A percentile compares a stretch with the other conserved stretches of the same genome.
These are phyloP conservation scores for Microstegium vimineum DNA, from an alignment of 176 grass and related monocot genomes.

Conservation along the genomic window DNA sequence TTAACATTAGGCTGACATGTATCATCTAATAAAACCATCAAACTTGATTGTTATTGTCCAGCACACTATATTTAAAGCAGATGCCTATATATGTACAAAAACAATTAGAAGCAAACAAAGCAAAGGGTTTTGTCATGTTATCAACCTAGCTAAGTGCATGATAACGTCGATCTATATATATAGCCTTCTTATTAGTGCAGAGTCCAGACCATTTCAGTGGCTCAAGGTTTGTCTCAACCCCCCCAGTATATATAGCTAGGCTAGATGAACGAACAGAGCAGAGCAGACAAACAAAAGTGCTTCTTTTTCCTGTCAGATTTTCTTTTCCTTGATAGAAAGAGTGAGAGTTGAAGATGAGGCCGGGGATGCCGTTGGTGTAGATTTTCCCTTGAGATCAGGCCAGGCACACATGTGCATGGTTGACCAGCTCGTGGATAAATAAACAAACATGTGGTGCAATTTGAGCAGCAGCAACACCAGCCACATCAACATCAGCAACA, in stretches of 20 bases:
- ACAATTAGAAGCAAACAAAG: background rate
- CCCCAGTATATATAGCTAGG: no score
- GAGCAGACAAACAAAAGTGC: background rate
- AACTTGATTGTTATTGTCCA: background rate
- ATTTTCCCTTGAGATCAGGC: background rate
- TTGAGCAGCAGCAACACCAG: background rate
- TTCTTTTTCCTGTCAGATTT: background rate
- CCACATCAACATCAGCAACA: background rate
- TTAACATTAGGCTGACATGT: background rate
- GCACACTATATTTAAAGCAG: background rate
- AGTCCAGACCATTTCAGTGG: background rate
- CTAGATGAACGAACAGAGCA: background rate
- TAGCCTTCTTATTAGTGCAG: background rate
- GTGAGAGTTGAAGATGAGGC: background rate
- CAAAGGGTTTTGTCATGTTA: background rate
- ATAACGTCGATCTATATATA: background rate
- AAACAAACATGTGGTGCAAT: background rate
- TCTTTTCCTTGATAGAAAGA: background rate
- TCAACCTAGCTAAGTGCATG: background rate
- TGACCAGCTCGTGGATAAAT: slow-evolving; percentile 13
- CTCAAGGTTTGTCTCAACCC: slow-evolving; percentile 8
- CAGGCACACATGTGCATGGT: slow-evolving; percentile 10
- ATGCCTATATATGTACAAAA: background rate
- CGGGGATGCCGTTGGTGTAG: background rate
- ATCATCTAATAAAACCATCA: background rate